A percentile compares a stretch with the other conserved stretches of the same genome.
These are phyloP conservation scores for Carex kokanica DNA, from an alignment of 176 grass and related monocot species.

Conservation along the genomic window DNA sequence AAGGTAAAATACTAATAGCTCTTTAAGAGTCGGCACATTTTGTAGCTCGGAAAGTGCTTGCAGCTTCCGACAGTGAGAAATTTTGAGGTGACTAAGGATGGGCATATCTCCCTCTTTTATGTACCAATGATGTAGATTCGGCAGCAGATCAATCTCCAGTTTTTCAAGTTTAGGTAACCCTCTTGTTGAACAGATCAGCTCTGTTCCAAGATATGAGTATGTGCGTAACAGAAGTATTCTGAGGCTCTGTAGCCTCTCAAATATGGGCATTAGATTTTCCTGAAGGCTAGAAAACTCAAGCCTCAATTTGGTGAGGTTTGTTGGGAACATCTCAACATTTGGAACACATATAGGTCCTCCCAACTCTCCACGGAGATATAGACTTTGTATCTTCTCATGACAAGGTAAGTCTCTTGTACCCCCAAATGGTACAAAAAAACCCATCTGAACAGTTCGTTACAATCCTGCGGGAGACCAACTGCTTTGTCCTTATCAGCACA, in stretches of 20 bases:
- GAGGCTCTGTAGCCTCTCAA: not conserved
- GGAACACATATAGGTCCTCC: not conserved
- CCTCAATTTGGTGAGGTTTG: not conserved
- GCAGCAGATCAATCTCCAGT: fast-evolving
- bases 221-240: not conserved
- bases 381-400: not conserved
- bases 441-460: too few relatives aligned
- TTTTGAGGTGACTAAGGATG: too few relatives aligned
- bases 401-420: not conserved
- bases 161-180: not conserved
- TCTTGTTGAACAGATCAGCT: not conserved
- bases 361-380: too few relatives aligned
- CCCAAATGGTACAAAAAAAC: not conserved
- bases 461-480: not conserved
- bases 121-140: not conserved
- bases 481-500: not conserved
- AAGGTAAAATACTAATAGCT: too few relatives aligned
- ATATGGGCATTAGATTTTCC: not conserved
- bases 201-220: not conserved
- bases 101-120: too few relatives aligned
- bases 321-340: not conserved
- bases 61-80: fast-evolving
- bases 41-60: too few relatives aligned
- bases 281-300: fast-evolving
- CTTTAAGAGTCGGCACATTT: too few relatives aligned